These are phyloP conservation scores for Fusarium brevicatenulatum DNA, from an alignment of 2,329 filamentous ascomycete species.

Conservation along the genomic window DNA sequence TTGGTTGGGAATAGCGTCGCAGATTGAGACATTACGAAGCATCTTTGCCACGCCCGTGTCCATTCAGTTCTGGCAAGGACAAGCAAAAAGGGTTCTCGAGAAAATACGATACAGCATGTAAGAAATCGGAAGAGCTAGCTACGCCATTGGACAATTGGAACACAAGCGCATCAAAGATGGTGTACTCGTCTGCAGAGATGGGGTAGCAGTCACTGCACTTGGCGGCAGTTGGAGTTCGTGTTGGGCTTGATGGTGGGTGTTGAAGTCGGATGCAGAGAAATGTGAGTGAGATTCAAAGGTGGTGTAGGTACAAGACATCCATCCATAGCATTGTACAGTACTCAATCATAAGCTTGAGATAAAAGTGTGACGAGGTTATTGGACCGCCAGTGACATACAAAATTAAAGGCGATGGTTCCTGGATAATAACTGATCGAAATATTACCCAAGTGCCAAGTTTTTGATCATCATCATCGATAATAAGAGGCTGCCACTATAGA, in stretches of 20 bases:
- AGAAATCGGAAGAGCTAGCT: background rate
- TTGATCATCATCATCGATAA: background rate
- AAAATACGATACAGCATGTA: slow-evolving; percentile 22
- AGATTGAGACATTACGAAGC: slow-evolving; percentile 35
- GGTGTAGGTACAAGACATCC: background rate
- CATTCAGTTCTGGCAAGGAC: background rate
- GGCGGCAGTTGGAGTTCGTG: slow-evolving; percentile 35
- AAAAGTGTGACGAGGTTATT: background rate
- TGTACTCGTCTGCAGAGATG: slow-evolving; percentile 17
- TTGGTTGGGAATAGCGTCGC: slow-evolving; percentile 31
- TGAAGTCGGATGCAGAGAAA: slow-evolving; percentile 12
- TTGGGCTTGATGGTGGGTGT: slow-evolving; percentile 31
- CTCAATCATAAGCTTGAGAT: background rate
- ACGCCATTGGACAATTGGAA: slow-evolving; percentile 31
- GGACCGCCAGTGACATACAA: slow-evolving; percentile 5
- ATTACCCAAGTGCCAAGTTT: slow-evolving; percentile 25
- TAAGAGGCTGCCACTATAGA: slow-evolving; percentile 10
- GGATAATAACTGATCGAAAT: slow-evolving; percentile 17
- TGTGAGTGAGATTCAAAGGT: background rate
- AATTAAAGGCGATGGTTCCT: slow-evolving; percentile 12
- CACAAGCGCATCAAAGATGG: slow-evolving; percentile 12
- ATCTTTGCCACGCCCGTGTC: slow-evolving; percentile 27
- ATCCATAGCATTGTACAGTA: background rate
- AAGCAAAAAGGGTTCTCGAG: slow-evolving; percentile 9
- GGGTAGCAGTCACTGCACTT: slow-evolving; percentile 21